These are phyloP conservation scores for Penicillium cinerascens DNA, from an alignment of 495 filamentous ascomycete genomes.

Conservation along the genomic window DNA sequence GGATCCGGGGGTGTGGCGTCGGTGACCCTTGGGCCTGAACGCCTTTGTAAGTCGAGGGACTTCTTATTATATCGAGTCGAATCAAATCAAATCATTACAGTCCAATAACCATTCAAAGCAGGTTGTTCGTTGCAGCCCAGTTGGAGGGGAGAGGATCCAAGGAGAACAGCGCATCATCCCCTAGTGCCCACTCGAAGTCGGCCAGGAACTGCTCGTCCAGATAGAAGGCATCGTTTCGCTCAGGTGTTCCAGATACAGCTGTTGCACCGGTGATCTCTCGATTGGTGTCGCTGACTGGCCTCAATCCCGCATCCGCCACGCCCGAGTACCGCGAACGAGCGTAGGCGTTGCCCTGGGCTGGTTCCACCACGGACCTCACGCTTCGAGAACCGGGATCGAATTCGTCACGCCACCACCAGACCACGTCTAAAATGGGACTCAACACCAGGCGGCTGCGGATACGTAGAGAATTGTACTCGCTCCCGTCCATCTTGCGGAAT, in stretches of 20 bases:
- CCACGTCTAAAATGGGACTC: constrained; percentile 41
- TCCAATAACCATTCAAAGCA: constrained; percentile 2
- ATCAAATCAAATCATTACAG: too few species aligned
- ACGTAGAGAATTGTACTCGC: constrained; percentile 33
- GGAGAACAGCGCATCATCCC: constrained; percentile 29
- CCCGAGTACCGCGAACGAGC: constrained; percentile 1
- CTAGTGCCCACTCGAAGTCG: constrained; percentile 40
- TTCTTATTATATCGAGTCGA: neutral
- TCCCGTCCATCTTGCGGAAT: constrained; percentile 42
- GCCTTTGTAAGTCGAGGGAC: too few species aligned
- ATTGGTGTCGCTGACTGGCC: constrained; percentile 10
- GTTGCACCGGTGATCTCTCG: constrained; percentile 8
- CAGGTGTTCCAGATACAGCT: neutral
- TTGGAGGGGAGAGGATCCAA: constrained; percentile 18
- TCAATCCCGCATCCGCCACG: constrained; percentile 10
- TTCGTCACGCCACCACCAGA: constrained; percentile 52
- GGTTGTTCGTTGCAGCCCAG: constrained; percentile 18
- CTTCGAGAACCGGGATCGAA: constrained; percentile 32
- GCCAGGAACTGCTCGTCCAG: constrained; percentile 39
- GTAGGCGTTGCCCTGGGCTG: constrained; percentile 14
- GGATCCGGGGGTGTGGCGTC: too few species aligned
- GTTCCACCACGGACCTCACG: constrained; percentile 8
- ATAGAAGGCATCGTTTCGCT: constrained; percentile 22
- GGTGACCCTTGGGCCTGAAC: neutral
- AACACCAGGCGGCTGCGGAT: constrained; percentile 43